Conservation (phyloP, 2,329 filamentous ascomycete species). For the Fonsecaea nubica region DNA sequence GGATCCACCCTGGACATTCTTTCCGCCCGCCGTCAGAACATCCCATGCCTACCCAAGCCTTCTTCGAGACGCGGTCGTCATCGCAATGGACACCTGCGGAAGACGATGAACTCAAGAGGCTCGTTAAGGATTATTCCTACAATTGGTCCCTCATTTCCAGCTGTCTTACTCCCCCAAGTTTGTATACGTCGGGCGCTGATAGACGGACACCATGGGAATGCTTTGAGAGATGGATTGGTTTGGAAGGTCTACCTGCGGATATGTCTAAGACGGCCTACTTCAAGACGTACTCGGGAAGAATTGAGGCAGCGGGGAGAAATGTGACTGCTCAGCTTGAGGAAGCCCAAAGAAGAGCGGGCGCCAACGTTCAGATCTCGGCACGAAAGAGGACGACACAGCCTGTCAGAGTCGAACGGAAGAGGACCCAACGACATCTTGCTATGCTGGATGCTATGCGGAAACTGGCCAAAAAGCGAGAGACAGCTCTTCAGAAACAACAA, state of each 20-base stretch:
- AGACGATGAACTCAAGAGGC: slow-evolving; percentile 82
- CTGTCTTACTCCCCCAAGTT: slow-evolving; percentile 74
- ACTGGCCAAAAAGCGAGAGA: slow-evolving; percentile 90
- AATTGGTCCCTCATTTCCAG: slow-evolving; percentile 96
- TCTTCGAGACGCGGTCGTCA: slow-evolving; percentile 84
- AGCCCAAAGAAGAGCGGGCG: slow-evolving; percentile 55
- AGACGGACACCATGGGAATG: slow-evolving; percentile 97
- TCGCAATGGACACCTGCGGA: slow-evolving; percentile 92
- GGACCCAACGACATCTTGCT: slow-evolving; percentile 83
- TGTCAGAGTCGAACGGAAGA: slow-evolving; percentile 81
- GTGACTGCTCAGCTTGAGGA: slow-evolving; percentile 64
- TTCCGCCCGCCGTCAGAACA: slow-evolving; percentile 93
- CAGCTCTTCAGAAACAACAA: slow-evolving; percentile 82
- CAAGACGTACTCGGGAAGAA: slow-evolving; percentile 70
- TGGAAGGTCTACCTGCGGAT: slow-evolving; percentile 88
- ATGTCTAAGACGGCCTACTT: slow-evolving; percentile 98
- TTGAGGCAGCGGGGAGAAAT: slow-evolving; percentile 68
- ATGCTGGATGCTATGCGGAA: slow-evolving; percentile 96
- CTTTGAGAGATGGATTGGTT: slow-evolving; percentile 92
- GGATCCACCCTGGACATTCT: slow-evolving; percentile 87
- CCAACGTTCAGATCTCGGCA: slow-evolving; percentile 58
- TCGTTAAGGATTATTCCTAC: slow-evolving; percentile 92
- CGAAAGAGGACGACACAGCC: slow-evolving; percentile 76
- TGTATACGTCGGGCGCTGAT: slow-evolving; percentile 84
- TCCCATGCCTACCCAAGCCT: slow-evolving; percentile 85